Conservation (phyloP, 805 yeast genomes). For the Metahyphopichia silvanorum region DNA sequence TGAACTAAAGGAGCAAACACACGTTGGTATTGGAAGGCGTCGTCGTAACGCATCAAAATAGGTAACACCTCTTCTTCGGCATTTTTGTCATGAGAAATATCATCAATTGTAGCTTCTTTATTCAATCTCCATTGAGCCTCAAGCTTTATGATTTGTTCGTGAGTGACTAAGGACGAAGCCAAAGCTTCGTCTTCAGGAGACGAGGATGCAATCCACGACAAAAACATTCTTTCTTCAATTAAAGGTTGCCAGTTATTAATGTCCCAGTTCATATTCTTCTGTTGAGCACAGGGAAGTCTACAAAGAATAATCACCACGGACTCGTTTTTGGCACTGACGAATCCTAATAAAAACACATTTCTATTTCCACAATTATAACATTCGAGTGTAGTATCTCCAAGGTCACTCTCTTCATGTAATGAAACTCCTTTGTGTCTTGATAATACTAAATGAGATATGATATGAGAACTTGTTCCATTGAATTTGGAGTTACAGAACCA, state of each 20-base stretch:
- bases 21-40: conserved; percentile 82
- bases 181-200: conserved; percentile 65
- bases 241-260: conserved; percentile 83
- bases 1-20: conserved; percentile 81
- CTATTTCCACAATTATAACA: conserved; percentile 87
- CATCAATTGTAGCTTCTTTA: conserved; percentile 67
- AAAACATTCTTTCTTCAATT: conserved; percentile 72
- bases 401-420: conserved; percentile 73
- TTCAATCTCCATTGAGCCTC: conserved; percentile 82
- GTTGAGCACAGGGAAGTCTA: conserved; percentile 83
- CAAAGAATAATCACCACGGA: conserved; percentile 85
- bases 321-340: conserved; percentile 82
- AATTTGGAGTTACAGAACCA: conserved; percentile 88
- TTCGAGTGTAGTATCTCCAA: conserved; percentile 85
- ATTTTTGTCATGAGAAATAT: conserved; percentile 48
- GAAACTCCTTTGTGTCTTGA: conserved; percentile 73
- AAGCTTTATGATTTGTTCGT: conserved; percentile 63
- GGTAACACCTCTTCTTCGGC: conserved; percentile 65
- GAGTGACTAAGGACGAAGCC: conserved; percentile 53
- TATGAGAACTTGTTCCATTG: conserved; percentile 63
- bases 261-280: conserved; percentile 79
- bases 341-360: conserved; percentile 80
- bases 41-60: conserved; percentile 70
- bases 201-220: conserved; percentile 75
- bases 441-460: conserved; percentile 78